phyloP scores from a whole-genome alignment of 805 yeast species.

The Candida silvatica region DNA sequence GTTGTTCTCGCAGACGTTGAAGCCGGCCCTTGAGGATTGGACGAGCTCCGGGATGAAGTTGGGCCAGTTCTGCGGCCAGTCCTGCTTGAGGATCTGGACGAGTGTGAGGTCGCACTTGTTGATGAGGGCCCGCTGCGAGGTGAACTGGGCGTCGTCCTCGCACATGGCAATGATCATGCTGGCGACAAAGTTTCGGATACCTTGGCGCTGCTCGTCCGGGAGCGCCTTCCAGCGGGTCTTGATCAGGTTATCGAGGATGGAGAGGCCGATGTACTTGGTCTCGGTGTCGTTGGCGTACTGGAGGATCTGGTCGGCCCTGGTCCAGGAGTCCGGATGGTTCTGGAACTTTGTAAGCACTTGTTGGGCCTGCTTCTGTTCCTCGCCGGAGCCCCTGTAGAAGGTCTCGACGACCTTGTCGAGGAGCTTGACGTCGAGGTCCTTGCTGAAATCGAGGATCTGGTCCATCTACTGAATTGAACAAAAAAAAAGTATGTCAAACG shows the following conservation, averaged over 20 bases:
- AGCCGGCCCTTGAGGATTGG: conserved; percentile 70
- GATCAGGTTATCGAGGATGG: conserved; percentile 83
- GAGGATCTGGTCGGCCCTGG: conserved; percentile 80
- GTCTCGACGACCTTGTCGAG: conserved; percentile 81
- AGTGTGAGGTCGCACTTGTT: conserved; percentile 90
- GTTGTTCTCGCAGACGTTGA: conserved; percentile 95
- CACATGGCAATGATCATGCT: conserved; percentile 90
- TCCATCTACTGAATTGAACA: too few relatives aligned
- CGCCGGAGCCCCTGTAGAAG: conserved; percentile 74
- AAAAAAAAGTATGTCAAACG: too few relatives aligned
- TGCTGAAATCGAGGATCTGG: conserved; percentile 74
- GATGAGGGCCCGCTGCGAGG: conserved; percentile 70
- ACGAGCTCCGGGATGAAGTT: conserved; percentile 92
- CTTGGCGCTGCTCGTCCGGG: conserved; percentile 81
- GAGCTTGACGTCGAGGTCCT: conserved; percentile 69
- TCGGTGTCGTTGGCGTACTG: conserved; percentile 74
- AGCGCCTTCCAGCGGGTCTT: conserved; percentile 90
- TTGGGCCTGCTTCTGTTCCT: conserved; percentile 67
- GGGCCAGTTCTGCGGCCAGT: conserved; percentile 99
- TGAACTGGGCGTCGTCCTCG: conserved; percentile 69
- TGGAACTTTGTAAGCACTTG: conserved; percentile 71
- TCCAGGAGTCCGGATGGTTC: conserved; percentile 95
- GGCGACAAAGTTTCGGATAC: conserved; percentile 89
- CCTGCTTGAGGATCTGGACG: conserved; percentile 92
- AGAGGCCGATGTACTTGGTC: conserved; percentile 85